Evolutionary conservation across 2,329 filamentous ascomycete genomes (phyloP), one percentile per base, ranked within the genome.

Genomic region (Colletotrichum karsti): DNA sequence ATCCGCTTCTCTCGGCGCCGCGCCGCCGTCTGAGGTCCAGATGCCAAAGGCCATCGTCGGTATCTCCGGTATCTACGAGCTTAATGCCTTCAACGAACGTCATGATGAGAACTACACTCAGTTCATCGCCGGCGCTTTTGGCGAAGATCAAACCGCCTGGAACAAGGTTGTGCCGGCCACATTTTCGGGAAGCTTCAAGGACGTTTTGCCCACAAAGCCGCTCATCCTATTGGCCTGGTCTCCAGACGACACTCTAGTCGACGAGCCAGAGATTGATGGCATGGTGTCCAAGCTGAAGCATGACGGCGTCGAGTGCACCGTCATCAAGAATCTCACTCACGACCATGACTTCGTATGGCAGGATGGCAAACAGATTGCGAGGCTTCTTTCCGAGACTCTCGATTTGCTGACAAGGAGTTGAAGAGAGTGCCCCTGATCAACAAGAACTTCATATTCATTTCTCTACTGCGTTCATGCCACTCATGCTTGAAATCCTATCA

Each of bases 1-100:
- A 48, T 74, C 79, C 41, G 69, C 70, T 15, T 73, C 79, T 54
- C 69, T 79, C 18, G 57, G 64, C 62, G 54, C 72, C 46, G 26
- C 65, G 15, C 64, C 72, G 7, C 72, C 77, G 7, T 54, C 44
- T 4, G 71, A 70, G 8, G 74, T 81, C 4, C 77, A 76, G 6
- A 74, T 82, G 18, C 89, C 89, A 0, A 73, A 79, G 3, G 87
- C 84, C 4, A 78, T 92, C n/a, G 75, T 92, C 5, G 86, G 89
- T 35, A 78, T 92, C 20, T 87, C 87, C 62, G 91, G 92, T 1
- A 88, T 94, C 22, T 93, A 93, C 77, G 87, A 92, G 73, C 77
- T 94, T 9, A 82, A 82, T 7, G 83, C 83, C 0, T 77, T 93
- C 20, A 79, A 84, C 26, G 77, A 81, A 51, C 81, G 84, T 7